Percentiles rank a stretch among this genome's conserved stretches.
phyloP scores from a whole-genome alignment of 768 basidiomycete genomes.

The Suillus hirtellus region DNA sequence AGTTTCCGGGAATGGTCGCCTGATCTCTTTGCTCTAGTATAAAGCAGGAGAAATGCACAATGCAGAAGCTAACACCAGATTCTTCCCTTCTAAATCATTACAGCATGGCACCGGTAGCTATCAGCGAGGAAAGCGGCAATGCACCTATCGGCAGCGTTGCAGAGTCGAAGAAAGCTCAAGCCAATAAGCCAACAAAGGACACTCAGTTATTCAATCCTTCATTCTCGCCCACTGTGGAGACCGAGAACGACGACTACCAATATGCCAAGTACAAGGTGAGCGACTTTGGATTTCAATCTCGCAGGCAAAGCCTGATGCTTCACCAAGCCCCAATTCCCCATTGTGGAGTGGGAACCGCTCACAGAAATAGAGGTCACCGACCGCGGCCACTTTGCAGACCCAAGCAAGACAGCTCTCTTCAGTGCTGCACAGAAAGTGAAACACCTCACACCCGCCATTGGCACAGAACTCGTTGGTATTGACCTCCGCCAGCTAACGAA shows the following conservation, averaged over 20 bases:
- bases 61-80: neutral
- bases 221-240: conserved; percentile 59
- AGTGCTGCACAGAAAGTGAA: conserved; percentile 65
- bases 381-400: conserved; percentile 67
- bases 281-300: conserved; percentile 1
- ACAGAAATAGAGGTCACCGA: conserved; percentile 58
- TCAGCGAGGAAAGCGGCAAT: conserved; percentile 33
- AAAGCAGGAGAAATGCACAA: conserved; percentile 13
- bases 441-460: conserved; percentile 70
- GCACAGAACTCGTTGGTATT: conserved; percentile 72
- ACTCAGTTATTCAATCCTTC: conserved; percentile 56
- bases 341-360: conserved; percentile 65
- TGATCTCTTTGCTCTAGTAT: conserved; percentile 13
- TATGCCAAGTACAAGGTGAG: conserved; percentile 61
- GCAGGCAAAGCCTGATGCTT: conserved; percentile 4
- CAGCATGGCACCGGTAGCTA: conserved; percentile 54
- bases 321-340: conserved; percentile 62
- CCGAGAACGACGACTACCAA: conserved; percentile 54
- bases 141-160: conserved; percentile 21
- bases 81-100: neutral
- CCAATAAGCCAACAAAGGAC: conserved; percentile 11
- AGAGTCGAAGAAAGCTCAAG: conserved; percentile 26
- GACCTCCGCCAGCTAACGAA: conserved; percentile 69
- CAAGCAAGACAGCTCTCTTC: conserved; percentile 64
- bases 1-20: neutral